phyloP scores from a whole-genome alignment of 1,139 yeast species.

The Geotrichum histeridarum region DNA sequence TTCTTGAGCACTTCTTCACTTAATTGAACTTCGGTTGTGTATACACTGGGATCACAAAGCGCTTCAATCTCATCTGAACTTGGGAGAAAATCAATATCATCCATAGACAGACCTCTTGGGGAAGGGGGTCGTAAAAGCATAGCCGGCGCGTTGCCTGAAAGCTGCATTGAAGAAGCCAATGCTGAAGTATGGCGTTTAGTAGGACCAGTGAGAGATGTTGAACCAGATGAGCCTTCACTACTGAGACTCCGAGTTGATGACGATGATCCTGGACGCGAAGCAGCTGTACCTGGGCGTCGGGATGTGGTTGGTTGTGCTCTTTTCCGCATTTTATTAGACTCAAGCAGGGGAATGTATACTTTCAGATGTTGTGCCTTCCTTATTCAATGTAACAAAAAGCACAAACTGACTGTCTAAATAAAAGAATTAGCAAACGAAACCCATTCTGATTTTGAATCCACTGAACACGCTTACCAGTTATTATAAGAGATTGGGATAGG shows the following conservation, averaged over 20 bases:
- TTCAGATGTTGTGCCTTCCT: not conserved
- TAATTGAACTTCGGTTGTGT: slow-evolving; percentile 11
- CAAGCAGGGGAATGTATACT: not conserved
- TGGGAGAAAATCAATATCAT: slow-evolving; percentile 15
- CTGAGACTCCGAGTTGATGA: slow-evolving; percentile 1
- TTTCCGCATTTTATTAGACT: slow-evolving; percentile 6
- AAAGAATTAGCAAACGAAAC: not conserved
- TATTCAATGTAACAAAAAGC: slow-evolving; percentile 11
- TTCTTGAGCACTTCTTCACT: slow-evolving; percentile 1
- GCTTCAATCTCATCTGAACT: slow-evolving; percentile 7
- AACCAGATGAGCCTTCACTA: not conserved
- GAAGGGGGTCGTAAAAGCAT: slow-evolving; percentile 1
- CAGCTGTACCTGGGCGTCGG: slow-evolving; percentile 2
- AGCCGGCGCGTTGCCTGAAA: not conserved
- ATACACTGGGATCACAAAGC: slow-evolving; percentile 12
- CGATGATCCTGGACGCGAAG: slow-evolving; percentile 5
- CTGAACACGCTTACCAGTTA: slow-evolving; percentile 8
- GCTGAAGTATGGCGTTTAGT: slow-evolving; percentile 3
- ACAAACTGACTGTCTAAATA: slow-evolving; percentile 12
- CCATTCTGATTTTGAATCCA: not conserved
- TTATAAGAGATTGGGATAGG: slow-evolving; percentile 11
- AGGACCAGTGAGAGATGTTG: not conserved
- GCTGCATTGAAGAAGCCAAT: not conserved
- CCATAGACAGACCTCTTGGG: not conserved
- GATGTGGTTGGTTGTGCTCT: slow-evolving; percentile 12